Conservation (phyloP, 139 green algal species). For the Closterium sp. region DNA sequence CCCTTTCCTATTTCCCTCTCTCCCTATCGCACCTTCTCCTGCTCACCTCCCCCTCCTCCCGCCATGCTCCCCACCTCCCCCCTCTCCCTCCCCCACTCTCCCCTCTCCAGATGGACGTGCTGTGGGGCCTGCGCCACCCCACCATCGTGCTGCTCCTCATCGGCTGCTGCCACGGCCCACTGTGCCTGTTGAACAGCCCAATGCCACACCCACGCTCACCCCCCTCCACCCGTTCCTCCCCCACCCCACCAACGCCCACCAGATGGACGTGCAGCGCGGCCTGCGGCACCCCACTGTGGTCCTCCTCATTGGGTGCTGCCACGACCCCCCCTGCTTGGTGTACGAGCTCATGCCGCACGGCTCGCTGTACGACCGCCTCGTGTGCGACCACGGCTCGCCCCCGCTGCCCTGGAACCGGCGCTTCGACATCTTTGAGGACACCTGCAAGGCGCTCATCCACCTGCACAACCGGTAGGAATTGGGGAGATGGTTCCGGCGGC, state of each 20-base stretch:
- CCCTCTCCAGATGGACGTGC: too few species aligned
- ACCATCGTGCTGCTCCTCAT: not conserved
- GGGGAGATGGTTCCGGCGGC: too few species aligned
- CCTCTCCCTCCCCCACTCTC: too few species aligned
- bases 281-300: constrained; percentile 65
- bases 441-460: constrained; percentile 18
- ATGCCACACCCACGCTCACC: not conserved
- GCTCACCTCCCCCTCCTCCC: too few species aligned
- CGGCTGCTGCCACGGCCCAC: not conserved
- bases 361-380: constrained; percentile 56
- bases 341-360: constrained; percentile 62
- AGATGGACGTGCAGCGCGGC: constrained; percentile 4
- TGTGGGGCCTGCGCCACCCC: not conserved
- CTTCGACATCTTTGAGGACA: constrained; percentile 18
- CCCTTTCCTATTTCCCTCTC: not conserved
- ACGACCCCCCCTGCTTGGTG: constrained; percentile 60
- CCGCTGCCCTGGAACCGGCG: constrained; percentile 43
- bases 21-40: not conserved
- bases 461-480: constrained; percentile 13
- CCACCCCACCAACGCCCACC: not conserved
- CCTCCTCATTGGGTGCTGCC: constrained; percentile 61
- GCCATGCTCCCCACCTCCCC: too few species aligned
- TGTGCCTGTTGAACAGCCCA: too few species aligned
- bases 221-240: not conserved
- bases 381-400: not conserved